These are phyloP conservation scores for Aspergillus sp. DNA, from an alignment of 2,329 filamentous ascomycete species.

Conservation along the genomic window DNA sequence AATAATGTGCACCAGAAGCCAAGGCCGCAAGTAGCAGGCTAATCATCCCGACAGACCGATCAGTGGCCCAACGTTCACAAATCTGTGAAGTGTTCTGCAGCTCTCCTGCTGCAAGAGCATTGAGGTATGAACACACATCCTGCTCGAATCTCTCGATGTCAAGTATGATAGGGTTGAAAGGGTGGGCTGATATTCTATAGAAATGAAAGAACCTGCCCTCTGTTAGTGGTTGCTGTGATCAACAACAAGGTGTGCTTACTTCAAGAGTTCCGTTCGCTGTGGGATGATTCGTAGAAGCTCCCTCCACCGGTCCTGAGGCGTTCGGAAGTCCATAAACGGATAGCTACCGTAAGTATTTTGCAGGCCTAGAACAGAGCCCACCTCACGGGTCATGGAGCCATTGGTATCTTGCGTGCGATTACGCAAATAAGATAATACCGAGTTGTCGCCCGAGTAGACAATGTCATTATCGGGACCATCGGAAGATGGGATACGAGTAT, in stretches of 20 bases:
- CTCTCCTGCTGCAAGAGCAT: slow-evolving; percentile 27
- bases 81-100: slow-evolving; percentile 21
- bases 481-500: neutral
- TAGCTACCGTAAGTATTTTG: slow-evolving; percentile 35
- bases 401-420: slow-evolving; percentile 28
- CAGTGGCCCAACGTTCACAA: slow-evolving; percentile 26
- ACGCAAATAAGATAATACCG: slow-evolving; percentile 33
- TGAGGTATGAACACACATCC: slow-evolving; percentile 33
- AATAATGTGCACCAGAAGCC: slow-evolving; percentile 35
- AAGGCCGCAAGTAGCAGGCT: slow-evolving; percentile 33
- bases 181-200: slow-evolving; percentile 31
- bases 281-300: slow-evolving; percentile 28
- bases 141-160: slow-evolving; percentile 35
- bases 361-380: slow-evolving; percentile 33
- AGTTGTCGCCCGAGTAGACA: slow-evolving; percentile 35
- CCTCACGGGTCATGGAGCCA: slow-evolving; percentile 29
- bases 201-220: slow-evolving; percentile 33
- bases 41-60: slow-evolving; percentile 30
- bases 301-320: slow-evolving; percentile 29
- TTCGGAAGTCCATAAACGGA: slow-evolving; percentile 32
- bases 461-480: slow-evolving; percentile 16
- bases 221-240: neutral
- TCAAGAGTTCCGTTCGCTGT: slow-evolving; percentile 28
- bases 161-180: slow-evolving; percentile 34
- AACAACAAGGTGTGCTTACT: slow-evolving; percentile 17